phyloP scores from a whole-genome alignment of 2,329 filamentous ascomycete genomes.

The Cercospora sp. region DNA sequence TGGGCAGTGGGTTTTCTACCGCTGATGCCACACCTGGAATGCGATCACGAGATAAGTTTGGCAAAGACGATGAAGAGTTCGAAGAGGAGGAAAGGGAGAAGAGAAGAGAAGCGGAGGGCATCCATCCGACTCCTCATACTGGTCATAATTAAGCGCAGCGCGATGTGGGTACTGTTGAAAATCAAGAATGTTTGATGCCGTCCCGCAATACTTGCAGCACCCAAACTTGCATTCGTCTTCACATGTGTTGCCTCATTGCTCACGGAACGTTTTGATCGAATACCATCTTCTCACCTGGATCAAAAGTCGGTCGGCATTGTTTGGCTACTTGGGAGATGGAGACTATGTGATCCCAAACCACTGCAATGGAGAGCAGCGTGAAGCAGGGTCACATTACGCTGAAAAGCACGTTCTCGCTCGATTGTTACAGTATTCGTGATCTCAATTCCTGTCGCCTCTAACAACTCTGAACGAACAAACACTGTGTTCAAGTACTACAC shows the following conservation, averaged over 20 bases:
- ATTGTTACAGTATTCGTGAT: no score
- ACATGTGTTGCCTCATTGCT: neutral
- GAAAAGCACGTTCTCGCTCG: neutral
- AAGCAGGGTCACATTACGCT: neutral
- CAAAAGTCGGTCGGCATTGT: neutral
- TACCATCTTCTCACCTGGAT: neutral
- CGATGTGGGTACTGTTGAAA: neutral
- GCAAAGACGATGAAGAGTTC: conserved; percentile 30
- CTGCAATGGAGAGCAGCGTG: neutral
- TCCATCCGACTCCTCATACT: conserved; percentile 30
- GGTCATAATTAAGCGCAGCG: conserved; percentile 24
- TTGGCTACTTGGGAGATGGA: neutral
- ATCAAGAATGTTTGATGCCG: neutral
- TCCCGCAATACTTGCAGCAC: neutral
- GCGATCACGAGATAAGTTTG: conserved; percentile 30
- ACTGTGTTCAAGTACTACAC: neutral
- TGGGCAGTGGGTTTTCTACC: conserved; percentile 26
- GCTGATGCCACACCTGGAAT: conserved; percentile 21
- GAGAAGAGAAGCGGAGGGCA: conserved; percentile 21
- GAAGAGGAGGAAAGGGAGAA: conserved; percentile 28
- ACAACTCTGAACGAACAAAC: neutral
- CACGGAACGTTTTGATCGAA: neutral
- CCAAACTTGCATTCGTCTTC: neutral
- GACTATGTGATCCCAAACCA: neutral
- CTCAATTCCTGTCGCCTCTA: no score